phyloP scores from a whole-genome alignment of 768 basidiomycete species.

The Rhizopogon rudus region DNA sequence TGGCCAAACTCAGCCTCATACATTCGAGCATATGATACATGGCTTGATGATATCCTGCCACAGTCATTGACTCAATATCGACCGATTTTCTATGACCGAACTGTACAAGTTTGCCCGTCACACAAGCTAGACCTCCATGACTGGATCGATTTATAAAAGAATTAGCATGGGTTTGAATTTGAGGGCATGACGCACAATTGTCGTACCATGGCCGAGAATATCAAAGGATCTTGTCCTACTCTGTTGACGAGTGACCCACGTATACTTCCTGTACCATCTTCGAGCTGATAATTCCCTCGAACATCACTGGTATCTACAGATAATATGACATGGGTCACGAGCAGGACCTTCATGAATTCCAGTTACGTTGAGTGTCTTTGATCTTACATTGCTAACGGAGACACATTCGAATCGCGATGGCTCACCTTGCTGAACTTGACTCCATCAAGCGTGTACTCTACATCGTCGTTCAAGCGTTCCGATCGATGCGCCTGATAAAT shows the following conservation, averaged over 20 bases:
- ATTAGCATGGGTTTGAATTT: background rate
- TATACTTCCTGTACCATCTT: slow-evolving; percentile 35
- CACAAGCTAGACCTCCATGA: slow-evolving; percentile 14
- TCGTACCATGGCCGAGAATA: slow-evolving; percentile 9
- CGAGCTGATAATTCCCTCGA: slow-evolving; percentile 17
- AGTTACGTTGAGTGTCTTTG: background rate
- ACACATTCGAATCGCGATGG: background rate
- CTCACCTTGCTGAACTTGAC: slow-evolving; percentile 33
- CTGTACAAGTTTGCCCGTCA: slow-evolving; percentile 2
- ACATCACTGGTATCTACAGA: slow-evolving; percentile 10
- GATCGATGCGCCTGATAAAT: slow-evolving; percentile 50
- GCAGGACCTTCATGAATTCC: slow-evolving; percentile 30
- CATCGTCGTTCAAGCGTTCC: slow-evolving; percentile 32
- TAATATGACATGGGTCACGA: slow-evolving; percentile 42
- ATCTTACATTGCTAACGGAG: background rate
- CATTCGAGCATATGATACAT: slow-evolving; percentile 21
- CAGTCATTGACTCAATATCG: slow-evolving; percentile 11
- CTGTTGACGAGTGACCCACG: background rate
- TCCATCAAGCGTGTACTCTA: slow-evolving; percentile 43
- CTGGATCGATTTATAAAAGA: slow-evolving; percentile 6
- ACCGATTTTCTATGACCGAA: slow-evolving; percentile 1
- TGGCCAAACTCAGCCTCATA: slow-evolving; percentile 9
- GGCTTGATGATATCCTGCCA: slow-evolving; percentile 19
- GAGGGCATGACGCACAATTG: background rate
- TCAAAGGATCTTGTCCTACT: slow-evolving; percentile 7